Conservation (phyloP, 148 eudicot genomes). For the Bassia scoparia region DNA sequence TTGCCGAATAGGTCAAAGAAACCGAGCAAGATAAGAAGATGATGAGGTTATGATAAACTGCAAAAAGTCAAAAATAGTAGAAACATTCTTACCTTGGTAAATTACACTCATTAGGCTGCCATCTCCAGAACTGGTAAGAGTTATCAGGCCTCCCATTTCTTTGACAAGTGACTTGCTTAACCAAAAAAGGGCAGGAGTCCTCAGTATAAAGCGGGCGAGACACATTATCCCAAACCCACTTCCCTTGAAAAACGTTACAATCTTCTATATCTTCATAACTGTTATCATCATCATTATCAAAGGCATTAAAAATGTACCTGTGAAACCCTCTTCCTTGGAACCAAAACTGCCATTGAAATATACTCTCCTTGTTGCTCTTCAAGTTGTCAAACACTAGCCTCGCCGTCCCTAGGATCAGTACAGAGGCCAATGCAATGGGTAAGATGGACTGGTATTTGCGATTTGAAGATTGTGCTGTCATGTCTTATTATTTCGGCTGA, state of each 20-base stretch:
- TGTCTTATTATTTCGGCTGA: constrained; percentile 7
- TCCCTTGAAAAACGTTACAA: constrained; percentile 76
- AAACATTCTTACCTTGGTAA: constrained; percentile 59
- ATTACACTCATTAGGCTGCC: constrained; percentile 86
- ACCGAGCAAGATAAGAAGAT: too few relatives aligned
- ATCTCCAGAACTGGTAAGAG: constrained; percentile 73
- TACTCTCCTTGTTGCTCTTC: constrained; percentile 35
- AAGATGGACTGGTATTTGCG: constrained; percentile 51
- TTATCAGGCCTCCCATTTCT: constrained; percentile 82
- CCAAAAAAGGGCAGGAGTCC: constrained; percentile 64
- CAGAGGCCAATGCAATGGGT: constrained; percentile 53
- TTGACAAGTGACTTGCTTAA: constrained; percentile 74
- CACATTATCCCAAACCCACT: constrained; percentile 73
- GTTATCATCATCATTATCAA: constrained; percentile 32
- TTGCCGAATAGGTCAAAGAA: too few relatives aligned
- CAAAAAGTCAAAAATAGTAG: background rate
- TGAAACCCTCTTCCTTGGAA: constrained; percentile 22
- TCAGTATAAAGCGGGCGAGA: constrained; percentile 60
- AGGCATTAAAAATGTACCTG: constrained; percentile 13
- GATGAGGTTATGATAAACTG: background rate
- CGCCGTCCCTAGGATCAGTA: constrained; percentile 55
- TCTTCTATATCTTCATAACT: constrained; percentile 51
- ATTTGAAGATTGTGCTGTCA: constrained; percentile 38
- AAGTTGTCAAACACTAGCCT: constrained; percentile 54
- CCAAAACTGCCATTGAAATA: constrained; percentile 38